Evolutionary conservation across 2,329 filamentous ascomycete species (phyloP), one percentile per base, ranked within the genome.

Genomic region (Curvularia lunata): DNA sequence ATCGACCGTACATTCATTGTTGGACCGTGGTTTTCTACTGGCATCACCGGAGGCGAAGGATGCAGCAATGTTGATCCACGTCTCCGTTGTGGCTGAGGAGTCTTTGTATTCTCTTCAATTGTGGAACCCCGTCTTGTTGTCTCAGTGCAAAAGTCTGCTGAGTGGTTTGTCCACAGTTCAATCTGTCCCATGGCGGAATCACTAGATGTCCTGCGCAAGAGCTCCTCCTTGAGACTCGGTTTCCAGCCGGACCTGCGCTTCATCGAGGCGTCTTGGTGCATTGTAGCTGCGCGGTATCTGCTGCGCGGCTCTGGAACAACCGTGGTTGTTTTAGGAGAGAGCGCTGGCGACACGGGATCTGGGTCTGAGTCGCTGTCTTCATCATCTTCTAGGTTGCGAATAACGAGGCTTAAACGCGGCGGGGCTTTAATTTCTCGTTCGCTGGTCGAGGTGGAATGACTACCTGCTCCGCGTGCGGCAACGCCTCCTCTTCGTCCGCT

Each of bases 161-260:
- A 6, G 9, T 19, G 25, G 4, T 9, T 30, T 18, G 43, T 28
- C 7, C 43, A 23, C 9, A 25, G n/a, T 18, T 48, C 47, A 12
- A 63, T 57, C 3, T 52, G 53, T 0, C 59, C 60, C 21, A 64
- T 54, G 10, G 52, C 51, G 19, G 61, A 63, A 34, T 58, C 56
- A n/a, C 40, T 55, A n/a, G 55, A 58, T 52, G n/a, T 28, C 47
- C 54, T 28, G 3, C 54, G 54, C 37, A 48, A 12, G 5, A 69
- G 54, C 23, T 70, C 69, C 32, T 53, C 55, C 48, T 70, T 71
- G 37, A 72, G 62, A 40, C 64, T 71, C 25, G 68, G 70, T 37
- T 56, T 58, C 70, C 68, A 71, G 48, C 61, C 67, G 13, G 65
- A 53, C 41, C 55, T 63, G 51, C 62, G 62, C 27, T 51, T 66